These are phyloP conservation scores for Colletotrichum scovillei DNA, from an alignment of 2,329 filamentous ascomycete species.

Conservation along the genomic window DNA sequence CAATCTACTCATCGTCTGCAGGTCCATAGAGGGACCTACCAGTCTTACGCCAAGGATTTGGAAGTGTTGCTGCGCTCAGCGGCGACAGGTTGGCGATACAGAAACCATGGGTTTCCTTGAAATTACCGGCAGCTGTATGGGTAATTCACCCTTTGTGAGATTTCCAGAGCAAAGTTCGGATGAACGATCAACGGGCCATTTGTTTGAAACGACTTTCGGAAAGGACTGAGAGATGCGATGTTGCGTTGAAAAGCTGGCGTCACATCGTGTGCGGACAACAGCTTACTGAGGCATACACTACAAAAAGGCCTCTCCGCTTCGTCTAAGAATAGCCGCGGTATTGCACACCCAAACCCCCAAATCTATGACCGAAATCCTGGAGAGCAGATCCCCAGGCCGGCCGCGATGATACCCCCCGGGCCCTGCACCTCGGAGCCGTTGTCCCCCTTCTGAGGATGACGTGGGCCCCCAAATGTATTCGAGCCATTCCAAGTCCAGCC, in stretches of 20 bases:
- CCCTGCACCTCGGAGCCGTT: constrained; percentile 27
- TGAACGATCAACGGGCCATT: constrained; percentile 1
- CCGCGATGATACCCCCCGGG: constrained; percentile 32
- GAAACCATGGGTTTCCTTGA: not conserved
- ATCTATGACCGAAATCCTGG: constrained; percentile 35
- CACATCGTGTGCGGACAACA: constrained; percentile 22
- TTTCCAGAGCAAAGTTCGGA: not conserved
- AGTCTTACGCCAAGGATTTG: not conserved
- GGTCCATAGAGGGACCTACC: not conserved
- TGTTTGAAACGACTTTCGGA: constrained; percentile 17
- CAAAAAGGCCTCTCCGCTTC: constrained; percentile 13
- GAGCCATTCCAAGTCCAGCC: constrained; percentile 23
- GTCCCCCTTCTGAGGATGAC: constrained; percentile 19
- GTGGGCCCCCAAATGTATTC: constrained; percentile 5
- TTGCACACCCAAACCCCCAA: constrained; percentile 26
- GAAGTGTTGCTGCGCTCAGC: not conserved
- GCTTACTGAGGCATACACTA: constrained; percentile 13
- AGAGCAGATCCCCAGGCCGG: constrained; percentile 34
- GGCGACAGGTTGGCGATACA: not conserved
- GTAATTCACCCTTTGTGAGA: not conserved
- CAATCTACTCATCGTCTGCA: constrained; percentile 10
- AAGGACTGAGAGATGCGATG: constrained; percentile 7
- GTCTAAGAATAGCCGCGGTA: constrained; percentile 34
- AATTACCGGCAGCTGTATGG: not conserved
- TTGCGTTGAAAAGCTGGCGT: constrained; percentile 24